Conservation (phyloP, 2,329 filamentous ascomycete genomes). For the Colletotrichum camelliae region DNA sequence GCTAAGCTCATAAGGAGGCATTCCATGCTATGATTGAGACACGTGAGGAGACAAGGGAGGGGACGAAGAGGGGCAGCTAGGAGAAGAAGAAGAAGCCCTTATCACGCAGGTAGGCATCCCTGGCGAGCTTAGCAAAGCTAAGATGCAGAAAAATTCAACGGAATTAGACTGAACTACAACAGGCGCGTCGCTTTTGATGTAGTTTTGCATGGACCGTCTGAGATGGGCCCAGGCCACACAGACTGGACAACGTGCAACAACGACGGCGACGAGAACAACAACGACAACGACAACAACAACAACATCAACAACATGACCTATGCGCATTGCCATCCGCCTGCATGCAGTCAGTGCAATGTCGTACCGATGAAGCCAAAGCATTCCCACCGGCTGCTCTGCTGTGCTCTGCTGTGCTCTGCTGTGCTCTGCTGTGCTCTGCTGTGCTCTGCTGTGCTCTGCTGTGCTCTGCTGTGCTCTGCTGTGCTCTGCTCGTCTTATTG, state of each 20-base stretch:
- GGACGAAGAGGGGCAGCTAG: too few species aligned
- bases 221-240: not conserved
- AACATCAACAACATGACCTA: not conserved
- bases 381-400: not conserved
- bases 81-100: not conserved
- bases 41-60: not conserved
- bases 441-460: not conserved
- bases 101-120: not conserved
- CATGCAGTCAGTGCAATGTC: not conserved
- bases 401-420: not conserved
- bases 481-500: not conserved
- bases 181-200: not conserved
- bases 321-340: not conserved
- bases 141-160: not conserved
- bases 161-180: not conserved
- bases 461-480: not conserved
- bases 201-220: not conserved
- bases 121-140: not conserved
- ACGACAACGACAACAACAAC: too few species aligned
- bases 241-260: not conserved
- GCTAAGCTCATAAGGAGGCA: not conserved
- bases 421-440: not conserved
- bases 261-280: too few species aligned
- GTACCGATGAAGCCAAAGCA: not conserved
- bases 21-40: not conserved